These are phyloP conservation scores for Neofusicoccum umdonicola DNA, from an alignment of 2,329 filamentous ascomycete genomes.

Conservation along the genomic window DNA sequence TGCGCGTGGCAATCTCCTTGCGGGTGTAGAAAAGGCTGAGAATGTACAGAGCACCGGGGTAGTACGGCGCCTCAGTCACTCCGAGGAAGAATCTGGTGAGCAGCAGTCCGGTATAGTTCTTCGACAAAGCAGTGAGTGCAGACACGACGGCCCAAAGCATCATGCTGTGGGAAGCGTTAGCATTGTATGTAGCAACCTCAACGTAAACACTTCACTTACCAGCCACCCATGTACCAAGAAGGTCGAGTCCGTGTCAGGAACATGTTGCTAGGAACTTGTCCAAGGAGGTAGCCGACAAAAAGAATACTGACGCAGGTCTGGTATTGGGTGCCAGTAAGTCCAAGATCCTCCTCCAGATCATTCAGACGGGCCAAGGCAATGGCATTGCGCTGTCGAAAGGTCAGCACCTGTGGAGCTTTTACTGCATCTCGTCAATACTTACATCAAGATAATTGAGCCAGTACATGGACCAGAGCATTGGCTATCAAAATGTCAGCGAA, in stretches of 20 bases:
- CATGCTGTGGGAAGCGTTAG: constrained; percentile 43
- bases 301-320: constrained; percentile 30
- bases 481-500: neutral
- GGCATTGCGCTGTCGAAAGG: constrained; percentile 21
- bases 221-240: constrained; percentile 18
- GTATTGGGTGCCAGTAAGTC: constrained; percentile 32
- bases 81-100: constrained; percentile 22
- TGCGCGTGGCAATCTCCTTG: constrained; percentile 51
- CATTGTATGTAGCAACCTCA: neutral
- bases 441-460: constrained; percentile 23
- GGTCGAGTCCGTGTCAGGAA: constrained; percentile 15
- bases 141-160: constrained; percentile 49
- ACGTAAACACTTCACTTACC: neutral
- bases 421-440: constrained; percentile 18
- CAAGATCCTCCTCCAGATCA: constrained; percentile 27
- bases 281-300: constrained; percentile 24
- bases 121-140: constrained; percentile 50
- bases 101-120: constrained; percentile 46
- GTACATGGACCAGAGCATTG: constrained; percentile 18
- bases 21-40: constrained; percentile 55
- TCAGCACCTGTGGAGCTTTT: constrained; percentile 15
- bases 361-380: constrained; percentile 25
- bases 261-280: constrained; percentile 19
- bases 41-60: constrained; percentile 47
- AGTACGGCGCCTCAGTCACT: constrained; percentile 3